These are phyloP conservation scores for Paxillus rubicundulus DNA, from an alignment of 768 basidiomycete species.

Conservation along the genomic window DNA sequence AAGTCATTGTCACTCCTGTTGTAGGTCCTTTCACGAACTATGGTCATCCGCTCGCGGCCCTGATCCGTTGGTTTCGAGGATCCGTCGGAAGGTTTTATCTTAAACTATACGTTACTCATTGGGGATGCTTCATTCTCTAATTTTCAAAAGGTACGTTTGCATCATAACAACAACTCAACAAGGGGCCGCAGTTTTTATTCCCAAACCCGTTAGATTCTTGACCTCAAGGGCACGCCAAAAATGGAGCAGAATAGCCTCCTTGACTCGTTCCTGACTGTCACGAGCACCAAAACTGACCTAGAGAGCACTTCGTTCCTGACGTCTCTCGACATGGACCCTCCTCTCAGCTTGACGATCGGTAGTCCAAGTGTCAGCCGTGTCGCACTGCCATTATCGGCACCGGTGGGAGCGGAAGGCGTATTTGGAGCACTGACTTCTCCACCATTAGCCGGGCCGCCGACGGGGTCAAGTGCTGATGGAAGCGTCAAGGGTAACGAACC, in stretches of 20 bases:
- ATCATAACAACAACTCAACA: not conserved
- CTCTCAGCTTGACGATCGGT: conserved; percentile 50
- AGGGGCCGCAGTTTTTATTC: conserved; percentile 12
- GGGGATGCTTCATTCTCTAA: conserved; percentile 95
- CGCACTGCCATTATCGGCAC: conserved; percentile 44
- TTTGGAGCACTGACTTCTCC: conserved; percentile 59
- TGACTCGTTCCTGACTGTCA: conserved; percentile 88
- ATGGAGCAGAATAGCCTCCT: conserved; percentile 83
- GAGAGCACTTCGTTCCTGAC: conserved; percentile 91
- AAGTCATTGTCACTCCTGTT: conserved; percentile 91
- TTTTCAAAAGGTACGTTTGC: conserved; percentile 85
- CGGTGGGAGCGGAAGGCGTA: conserved; percentile 49
- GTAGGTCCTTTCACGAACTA: conserved; percentile 42
- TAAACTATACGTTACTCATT: conserved; percentile 93
- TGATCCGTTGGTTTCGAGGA: conserved; percentile 48
- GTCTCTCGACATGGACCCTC: conserved; percentile 93
- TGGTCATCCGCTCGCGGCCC: not conserved
- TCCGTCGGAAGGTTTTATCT: conserved; percentile 89
- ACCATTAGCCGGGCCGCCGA: conserved; percentile 59
- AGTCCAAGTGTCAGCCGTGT: conserved; percentile 68
- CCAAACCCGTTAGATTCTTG: conserved; percentile 66
- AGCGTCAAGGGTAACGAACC: conserved; percentile 41
- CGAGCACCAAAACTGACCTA: conserved; percentile 88
- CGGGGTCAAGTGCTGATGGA: conserved; percentile 51
- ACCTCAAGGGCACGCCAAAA: conserved; percentile 90